These are phyloP conservation scores for Penicillium pancosmium DNA, from an alignment of 495 filamentous ascomycete genomes.

Conservation along the genomic window DNA sequence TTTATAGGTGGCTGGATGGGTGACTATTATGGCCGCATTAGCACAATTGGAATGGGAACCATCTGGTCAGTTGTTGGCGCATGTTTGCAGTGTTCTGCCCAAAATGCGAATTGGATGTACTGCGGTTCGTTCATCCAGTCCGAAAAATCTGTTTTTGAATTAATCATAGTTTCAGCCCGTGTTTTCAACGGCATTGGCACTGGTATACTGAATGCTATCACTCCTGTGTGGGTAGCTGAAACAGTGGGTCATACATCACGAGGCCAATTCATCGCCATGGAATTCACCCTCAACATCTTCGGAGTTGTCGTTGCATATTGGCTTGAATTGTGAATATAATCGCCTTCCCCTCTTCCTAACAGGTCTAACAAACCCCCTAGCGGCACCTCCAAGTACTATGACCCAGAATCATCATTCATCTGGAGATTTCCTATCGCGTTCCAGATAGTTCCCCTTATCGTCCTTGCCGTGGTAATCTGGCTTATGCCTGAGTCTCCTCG, in stretches of 20 bases:
- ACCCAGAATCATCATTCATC: not conserved
- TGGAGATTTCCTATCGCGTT: not conserved
- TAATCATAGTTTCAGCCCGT: constrained; percentile 37
- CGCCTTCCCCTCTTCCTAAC: no score
- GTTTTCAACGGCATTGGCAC: constrained; percentile 62
- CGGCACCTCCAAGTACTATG: no score
- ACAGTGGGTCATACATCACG: constrained; percentile 60
- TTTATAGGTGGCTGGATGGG: not conserved
- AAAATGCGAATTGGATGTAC: constrained; percentile 26
- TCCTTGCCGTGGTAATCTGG: not conserved
- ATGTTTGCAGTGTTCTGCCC: constrained; percentile 36
- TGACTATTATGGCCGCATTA: not conserved
- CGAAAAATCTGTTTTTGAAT: no score
- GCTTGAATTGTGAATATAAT: not conserved
- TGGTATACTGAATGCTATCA: constrained; percentile 60
- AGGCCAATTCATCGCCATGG: constrained; percentile 62
- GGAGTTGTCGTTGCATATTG: constrained; percentile 40
- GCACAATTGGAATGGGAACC: not conserved
- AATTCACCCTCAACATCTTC: constrained; percentile 57
- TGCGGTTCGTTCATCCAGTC: no score
- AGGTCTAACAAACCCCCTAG: no score
- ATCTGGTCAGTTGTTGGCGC: constrained; percentile 20
- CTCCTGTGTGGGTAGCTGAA: constrained; percentile 62
- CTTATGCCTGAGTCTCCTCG: not conserved
- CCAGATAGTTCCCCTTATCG: not conserved